These are phyloP conservation scores for Tolypocladium paradoxum DNA, from an alignment of 2,329 filamentous ascomycete genomes.

Conservation along the genomic window DNA sequence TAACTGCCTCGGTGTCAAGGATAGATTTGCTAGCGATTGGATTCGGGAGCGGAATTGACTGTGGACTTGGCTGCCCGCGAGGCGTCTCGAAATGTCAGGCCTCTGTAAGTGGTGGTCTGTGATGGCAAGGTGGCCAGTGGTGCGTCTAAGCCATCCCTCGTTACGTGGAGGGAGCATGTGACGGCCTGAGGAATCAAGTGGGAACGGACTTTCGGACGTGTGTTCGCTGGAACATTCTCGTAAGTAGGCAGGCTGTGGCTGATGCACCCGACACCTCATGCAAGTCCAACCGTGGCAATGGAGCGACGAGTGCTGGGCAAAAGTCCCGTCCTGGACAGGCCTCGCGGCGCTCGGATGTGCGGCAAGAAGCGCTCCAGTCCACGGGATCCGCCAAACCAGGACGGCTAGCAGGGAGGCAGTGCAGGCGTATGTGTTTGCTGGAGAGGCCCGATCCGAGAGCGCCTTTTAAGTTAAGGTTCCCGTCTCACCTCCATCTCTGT, in stretches of 20 bases:
- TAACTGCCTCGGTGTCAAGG: neutral
- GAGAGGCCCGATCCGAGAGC: neutral
- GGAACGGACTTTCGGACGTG: neutral
- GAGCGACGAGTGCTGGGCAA: neutral
- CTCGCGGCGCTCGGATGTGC: neutral
- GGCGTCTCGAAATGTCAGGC: neutral
- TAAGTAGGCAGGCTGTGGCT: constrained; percentile 2
- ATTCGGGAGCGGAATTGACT: neutral
- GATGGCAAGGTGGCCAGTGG: no score
- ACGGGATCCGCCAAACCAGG: neutral
- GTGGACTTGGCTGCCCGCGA: neutral
- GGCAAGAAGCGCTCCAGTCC: no score
- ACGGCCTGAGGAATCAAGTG: neutral
- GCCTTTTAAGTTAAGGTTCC: neutral
- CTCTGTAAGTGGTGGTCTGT: neutral
- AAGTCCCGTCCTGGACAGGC: no score
- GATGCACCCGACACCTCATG: neutral
- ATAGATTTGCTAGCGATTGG: constrained; percentile 1
- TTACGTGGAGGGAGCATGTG: neutral
- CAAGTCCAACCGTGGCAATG: neutral
- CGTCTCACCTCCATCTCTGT: neutral
- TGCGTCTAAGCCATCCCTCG: neutral
- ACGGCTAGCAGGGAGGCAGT: neutral
- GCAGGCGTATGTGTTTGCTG: neutral
- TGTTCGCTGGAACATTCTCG: neutral